These are phyloP conservation scores for Collybia sordida DNA, from an alignment of 768 basidiomycete species.

Conservation along the genomic window DNA sequence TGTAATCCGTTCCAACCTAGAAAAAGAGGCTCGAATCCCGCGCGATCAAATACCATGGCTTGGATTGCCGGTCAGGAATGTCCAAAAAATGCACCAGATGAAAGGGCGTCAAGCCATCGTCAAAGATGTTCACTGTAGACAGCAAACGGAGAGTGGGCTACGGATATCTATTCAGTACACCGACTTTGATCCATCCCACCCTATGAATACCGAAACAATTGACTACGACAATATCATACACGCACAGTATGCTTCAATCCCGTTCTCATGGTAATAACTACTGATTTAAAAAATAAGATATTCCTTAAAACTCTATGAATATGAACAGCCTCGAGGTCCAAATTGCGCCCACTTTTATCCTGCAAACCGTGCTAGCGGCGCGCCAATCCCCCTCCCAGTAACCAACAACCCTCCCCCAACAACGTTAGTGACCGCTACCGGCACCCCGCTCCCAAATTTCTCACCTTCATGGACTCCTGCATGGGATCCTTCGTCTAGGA, in stretches of 20 bases:
- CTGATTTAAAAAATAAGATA: not conserved
- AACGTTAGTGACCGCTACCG: not conserved
- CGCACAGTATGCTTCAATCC: not conserved
- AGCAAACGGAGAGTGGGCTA: not conserved
- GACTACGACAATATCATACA: not conserved
- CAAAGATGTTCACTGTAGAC: not conserved
- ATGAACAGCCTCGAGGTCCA: not conserved
- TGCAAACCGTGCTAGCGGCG: not conserved
- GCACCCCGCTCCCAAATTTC: conserved; percentile 1
- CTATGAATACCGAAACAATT: not conserved
- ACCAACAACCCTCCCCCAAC: not conserved
- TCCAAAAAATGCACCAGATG: not conserved
- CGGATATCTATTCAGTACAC: not conserved
- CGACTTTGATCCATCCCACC: not conserved
- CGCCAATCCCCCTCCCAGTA: not conserved
- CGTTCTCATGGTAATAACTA: not conserved
- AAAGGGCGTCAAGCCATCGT: not conserved
- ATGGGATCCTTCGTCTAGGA: too few species aligned
- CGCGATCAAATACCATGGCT: too few species aligned
- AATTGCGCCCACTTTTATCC: too few species aligned
- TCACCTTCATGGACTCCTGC: not conserved
- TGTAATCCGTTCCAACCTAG: too few species aligned
- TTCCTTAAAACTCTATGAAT: not conserved
- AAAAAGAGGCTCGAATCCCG: too few species aligned
- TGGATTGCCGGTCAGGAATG: not conserved